These are phyloP conservation scores for Hericium coralloides DNA, from an alignment of 768 basidiomycete species.

Conservation along the genomic window DNA sequence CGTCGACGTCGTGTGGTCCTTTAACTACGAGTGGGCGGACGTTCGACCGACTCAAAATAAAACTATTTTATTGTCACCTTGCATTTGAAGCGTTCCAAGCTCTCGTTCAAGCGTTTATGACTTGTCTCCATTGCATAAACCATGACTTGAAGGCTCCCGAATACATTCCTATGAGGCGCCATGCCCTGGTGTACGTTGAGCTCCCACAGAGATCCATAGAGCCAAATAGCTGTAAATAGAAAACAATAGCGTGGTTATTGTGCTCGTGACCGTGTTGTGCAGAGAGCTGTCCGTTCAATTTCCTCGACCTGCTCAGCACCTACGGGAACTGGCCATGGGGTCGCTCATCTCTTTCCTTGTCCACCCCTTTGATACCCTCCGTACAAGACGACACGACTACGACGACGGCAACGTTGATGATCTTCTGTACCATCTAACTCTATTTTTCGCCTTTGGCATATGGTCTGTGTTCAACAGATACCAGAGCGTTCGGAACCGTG, in stretches of 20 bases:
- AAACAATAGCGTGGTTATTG: slow-evolving; percentile 11
- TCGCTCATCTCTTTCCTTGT: slow-evolving; percentile 30
- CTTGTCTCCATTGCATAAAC: too few relatives aligned
- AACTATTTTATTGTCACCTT: too few relatives aligned
- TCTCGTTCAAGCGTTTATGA: too few relatives aligned
- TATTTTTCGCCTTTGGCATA: slow-evolving; percentile 72
- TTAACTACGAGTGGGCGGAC: too few relatives aligned
- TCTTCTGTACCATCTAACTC: slow-evolving; percentile 54
- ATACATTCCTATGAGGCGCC: too few relatives aligned
- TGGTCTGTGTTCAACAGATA: slow-evolving; percentile 72
- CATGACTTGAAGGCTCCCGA: too few relatives aligned
- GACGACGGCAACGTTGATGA: slow-evolving; percentile 32
- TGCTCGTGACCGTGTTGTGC: slow-evolving; percentile 9
- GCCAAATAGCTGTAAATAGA: slow-evolving; percentile 3
- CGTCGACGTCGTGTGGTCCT: too few relatives aligned
- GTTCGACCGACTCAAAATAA: too few relatives aligned
- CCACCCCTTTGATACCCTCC: slow-evolving; percentile 42
- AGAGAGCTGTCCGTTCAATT: slow-evolving; percentile 2
- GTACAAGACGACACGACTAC: slow-evolving; percentile 35
- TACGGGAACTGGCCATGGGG: slow-evolving; percentile 6
- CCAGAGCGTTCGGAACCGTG: slow-evolving; percentile 63
- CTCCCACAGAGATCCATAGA: not conserved
- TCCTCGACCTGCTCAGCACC: not conserved
- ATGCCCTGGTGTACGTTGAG: too few relatives aligned
- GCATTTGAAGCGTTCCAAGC: too few relatives aligned